phyloP scores from a whole-genome alignment of 352 stramenopile species.

The Blastocystis sp. region DNA sequence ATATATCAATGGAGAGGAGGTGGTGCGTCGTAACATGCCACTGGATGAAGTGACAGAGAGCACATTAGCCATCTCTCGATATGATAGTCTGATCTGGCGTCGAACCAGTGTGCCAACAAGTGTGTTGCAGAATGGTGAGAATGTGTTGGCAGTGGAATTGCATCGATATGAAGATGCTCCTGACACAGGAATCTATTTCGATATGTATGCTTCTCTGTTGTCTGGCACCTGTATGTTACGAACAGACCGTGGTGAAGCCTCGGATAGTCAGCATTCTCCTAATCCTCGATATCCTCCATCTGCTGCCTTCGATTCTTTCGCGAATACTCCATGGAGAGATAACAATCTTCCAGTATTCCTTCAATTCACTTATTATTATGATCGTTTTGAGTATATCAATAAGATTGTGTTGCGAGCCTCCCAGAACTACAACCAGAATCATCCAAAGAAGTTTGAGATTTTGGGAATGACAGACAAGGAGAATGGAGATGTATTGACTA shows the following conservation, averaged over 20 bases:
- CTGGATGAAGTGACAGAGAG: not conserved
- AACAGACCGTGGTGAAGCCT: not conserved
- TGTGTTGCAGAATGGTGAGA: not conserved
- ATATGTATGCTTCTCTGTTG: not conserved
- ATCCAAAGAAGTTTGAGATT: not conserved
- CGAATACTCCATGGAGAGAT: not conserved
- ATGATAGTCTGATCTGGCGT: not conserved
- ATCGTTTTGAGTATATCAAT: not conserved
- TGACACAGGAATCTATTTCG: not conserved
- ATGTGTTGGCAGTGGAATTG: slow-evolving; percentile 23
- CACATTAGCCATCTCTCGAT: not conserved
- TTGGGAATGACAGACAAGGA: slow-evolving; percentile 14
- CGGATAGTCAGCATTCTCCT: not conserved
- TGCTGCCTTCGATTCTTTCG: not conserved
- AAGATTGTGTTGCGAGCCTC: not conserved
- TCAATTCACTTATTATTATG: not conserved
- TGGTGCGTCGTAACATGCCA: slow-evolving; percentile 14
- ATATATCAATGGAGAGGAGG: slow-evolving; percentile 14
- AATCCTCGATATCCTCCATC: not conserved
- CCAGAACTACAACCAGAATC: not conserved
- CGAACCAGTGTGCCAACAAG: not conserved
- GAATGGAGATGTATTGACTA: not conserved
- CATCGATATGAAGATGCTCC: not conserved
- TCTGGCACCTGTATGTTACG: not conserved
- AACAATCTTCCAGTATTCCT: not conserved